Percentiles rank a stretch among this genome's conserved stretches.
Evolutionary conservation across 2,329 filamentous ascomycete species (phyloP).

Genomic region (Aspergillus neoniger): DNA sequence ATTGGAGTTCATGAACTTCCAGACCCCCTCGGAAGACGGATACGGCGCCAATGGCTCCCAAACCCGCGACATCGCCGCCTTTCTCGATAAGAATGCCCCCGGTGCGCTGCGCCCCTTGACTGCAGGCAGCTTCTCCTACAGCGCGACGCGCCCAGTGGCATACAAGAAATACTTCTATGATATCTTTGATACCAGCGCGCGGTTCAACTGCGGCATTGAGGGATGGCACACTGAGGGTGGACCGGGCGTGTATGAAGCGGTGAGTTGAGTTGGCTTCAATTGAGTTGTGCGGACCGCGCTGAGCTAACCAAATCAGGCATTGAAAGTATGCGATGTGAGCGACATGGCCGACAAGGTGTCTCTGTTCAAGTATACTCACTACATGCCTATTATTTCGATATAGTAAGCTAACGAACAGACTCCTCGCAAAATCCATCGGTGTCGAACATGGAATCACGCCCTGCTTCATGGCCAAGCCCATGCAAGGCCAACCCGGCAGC

Average conservation of each 20-base stretch:
- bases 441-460: slow-evolving; percentile 85
- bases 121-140: slow-evolving; percentile 93
- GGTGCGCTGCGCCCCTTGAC: slow-evolving; percentile 74
- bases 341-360: slow-evolving; percentile 88
- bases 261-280: slow-evolving; percentile 33
- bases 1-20: slow-evolving; percentile 70
- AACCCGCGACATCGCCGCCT: slow-evolving; percentile 74
- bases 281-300: slow-evolving; percentile 21
- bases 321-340: slow-evolving; percentile 81
- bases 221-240: slow-evolving; percentile 94
- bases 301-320: slow-evolving; percentile 49
- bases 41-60: slow-evolving; percentile 67
- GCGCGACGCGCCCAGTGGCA: slow-evolving; percentile 77
- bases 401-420: slow-evolving; percentile 48
- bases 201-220: slow-evolving; percentile 78
- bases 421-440: slow-evolving; percentile 83
- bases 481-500: slow-evolving; percentile 85
- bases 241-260: slow-evolving; percentile 90
- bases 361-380: slow-evolving; percentile 71
- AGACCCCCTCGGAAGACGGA: slow-evolving; percentile 31
- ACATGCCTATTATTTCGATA: too few relatives aligned
- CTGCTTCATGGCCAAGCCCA: slow-evolving; percentile 97
- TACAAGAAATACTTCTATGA: slow-evolving; percentile 90
- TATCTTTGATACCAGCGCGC: slow-evolving; percentile 74
- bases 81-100: slow-evolving; percentile 70